phyloP scores from a whole-genome alignment of 1,284 basidiomycete genomes.

The Sanghuangporus weigelae region DNA sequence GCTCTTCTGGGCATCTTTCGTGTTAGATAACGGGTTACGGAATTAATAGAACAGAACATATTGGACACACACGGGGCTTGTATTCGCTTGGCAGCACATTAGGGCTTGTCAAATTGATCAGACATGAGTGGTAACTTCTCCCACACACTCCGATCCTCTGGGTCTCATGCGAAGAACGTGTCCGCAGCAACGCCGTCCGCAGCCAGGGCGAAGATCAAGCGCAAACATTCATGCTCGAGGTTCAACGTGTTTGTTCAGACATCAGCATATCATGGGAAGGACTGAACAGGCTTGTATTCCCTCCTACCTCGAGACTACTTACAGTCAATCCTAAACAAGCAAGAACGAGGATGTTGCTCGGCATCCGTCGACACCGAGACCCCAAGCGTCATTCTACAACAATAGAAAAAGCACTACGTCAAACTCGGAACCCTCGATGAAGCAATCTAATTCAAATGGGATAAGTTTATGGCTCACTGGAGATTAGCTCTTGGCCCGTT shows the following conservation, averaged over 20 bases:
- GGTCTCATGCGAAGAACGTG: not conserved
- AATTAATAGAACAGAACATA: not conserved
- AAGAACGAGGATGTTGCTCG: not conserved
- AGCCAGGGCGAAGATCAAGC: not conserved
- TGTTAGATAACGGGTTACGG: not conserved
- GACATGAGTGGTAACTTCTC: slow-evolving; percentile 6
- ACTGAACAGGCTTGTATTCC: not conserved
- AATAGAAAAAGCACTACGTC: not conserved
- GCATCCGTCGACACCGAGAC: too few species aligned
- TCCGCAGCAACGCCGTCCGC: slow-evolving; percentile 1
- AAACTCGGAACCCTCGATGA: not conserved
- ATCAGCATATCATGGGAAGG: slow-evolving; percentile 2
- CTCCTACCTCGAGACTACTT: not conserved
- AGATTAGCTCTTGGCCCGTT: not conserved
- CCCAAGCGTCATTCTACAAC: not conserved
- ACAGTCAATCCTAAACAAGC: not conserved
- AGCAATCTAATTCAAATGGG: not conserved
- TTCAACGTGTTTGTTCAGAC: not conserved
- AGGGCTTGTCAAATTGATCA: not conserved
- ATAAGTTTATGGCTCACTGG: not conserved
- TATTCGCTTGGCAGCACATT: not conserved
- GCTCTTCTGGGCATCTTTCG: not conserved
- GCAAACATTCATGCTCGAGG: not conserved
- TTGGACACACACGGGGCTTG: not conserved
- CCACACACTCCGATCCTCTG: slow-evolving; percentile 8